These are phyloP conservation scores for Cyclotella distinguenda DNA, from an alignment of 108 stramenopile genomes.

Conservation along the genomic window DNA sequence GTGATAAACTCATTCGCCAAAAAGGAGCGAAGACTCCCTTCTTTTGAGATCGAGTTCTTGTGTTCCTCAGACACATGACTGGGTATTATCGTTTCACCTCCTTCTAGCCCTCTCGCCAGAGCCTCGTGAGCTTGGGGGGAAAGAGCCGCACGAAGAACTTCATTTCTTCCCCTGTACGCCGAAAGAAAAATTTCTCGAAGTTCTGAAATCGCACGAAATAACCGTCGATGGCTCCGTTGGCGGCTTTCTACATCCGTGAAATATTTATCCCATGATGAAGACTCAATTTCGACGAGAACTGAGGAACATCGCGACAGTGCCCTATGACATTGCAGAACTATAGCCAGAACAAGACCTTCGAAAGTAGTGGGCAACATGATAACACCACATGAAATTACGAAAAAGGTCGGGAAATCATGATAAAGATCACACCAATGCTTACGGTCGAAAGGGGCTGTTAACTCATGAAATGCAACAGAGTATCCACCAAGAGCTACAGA, in stretches of 20 bases:
- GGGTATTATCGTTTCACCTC: not conserved
- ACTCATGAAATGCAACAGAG: constrained; percentile 61
- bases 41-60: constrained; percentile 41
- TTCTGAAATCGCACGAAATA: constrained; percentile 56
- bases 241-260: constrained; percentile 55
- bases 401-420: too few species aligned
- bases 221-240: constrained; percentile 42
- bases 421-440: too few species aligned
- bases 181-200: constrained; percentile 70
- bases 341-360: constrained; percentile 67
- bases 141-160: constrained; percentile 53
- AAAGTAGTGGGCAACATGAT: too few species aligned
- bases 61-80: constrained; percentile 3
- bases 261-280: constrained; percentile 46
- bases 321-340: constrained; percentile 74
- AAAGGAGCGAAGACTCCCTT: constrained; percentile 50
- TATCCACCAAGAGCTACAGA: constrained; percentile 69
- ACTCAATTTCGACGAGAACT: constrained; percentile 67
- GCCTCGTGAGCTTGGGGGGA: constrained; percentile 58
- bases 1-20: constrained; percentile 59
- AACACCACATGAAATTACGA: too few species aligned
- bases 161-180: constrained; percentile 61
- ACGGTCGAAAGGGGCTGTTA: constrained; percentile 45
- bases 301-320: constrained; percentile 67
- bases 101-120: constrained; percentile 56